phyloP scores from a whole-genome alignment of 1,284 basidiomycete genomes.

The Sphaerobolus stellatus region DNA sequence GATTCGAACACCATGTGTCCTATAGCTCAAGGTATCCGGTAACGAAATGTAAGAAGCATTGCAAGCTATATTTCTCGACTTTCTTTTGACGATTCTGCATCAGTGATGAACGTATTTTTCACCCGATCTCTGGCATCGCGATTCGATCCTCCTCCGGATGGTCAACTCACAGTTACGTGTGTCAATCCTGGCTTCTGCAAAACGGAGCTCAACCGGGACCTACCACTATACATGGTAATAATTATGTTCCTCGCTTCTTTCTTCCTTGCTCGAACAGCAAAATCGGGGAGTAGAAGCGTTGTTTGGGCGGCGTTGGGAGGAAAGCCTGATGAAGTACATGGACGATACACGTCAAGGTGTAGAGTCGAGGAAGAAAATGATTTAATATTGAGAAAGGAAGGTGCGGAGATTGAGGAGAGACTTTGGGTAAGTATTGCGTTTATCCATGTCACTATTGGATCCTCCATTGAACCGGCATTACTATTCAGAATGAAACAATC shows the following conservation, averaged over 20 bases:
- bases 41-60: constrained; percentile 33
- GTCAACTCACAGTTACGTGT: constrained; percentile 29
- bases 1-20: too few species aligned
- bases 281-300: constrained; percentile 2
- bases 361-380: constrained; percentile 5
- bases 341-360: constrained; percentile 1
- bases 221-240: too few species aligned
- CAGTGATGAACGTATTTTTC: constrained; percentile 33
- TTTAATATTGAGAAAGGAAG: neutral
- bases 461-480: neutral
- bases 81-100: neutral
- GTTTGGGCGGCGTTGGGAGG: constrained; percentile 4
- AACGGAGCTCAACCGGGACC: constrained; percentile 11
- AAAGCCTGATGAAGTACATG: constrained; percentile 1
- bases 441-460: neutral
- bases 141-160: constrained; percentile 28
- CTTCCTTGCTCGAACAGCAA: neutral
- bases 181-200: constrained; percentile 37
- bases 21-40: constrained; percentile 35
- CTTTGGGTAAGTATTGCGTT: neutral
- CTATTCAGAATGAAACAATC: neutral
- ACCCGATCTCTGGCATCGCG: constrained; percentile 32
- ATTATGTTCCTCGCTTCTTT: neutral
- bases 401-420: neutral
- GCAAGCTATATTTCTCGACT: neutral